phyloP scores from a whole-genome alignment of 176 grass and related monocot genomes.

The Olyra latifolia region DNA sequence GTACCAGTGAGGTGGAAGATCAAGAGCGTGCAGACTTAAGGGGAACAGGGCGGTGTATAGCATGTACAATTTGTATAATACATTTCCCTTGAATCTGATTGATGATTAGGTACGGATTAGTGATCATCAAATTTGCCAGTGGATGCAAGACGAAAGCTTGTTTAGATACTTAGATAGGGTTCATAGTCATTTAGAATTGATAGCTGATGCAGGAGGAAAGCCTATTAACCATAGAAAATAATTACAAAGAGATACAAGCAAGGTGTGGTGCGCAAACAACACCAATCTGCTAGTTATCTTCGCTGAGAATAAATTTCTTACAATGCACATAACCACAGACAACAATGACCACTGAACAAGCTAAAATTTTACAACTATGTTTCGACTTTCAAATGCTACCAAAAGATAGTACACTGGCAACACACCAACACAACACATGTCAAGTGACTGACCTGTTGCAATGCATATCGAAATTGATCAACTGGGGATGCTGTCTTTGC shows the following conservation, averaged over 20 bases:
- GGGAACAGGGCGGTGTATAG: neutral
- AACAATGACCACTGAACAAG: neutral
- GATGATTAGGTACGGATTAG: neutral
- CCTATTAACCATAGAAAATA: neutral
- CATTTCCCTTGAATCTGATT: neutral
- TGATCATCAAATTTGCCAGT: neutral
- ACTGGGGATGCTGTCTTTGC: slow-evolving; percentile 80
- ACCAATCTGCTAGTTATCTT: neutral
- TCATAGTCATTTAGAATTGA: neutral
- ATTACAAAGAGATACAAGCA: neutral
- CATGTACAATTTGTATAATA: neutral
- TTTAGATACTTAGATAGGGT: slow-evolving; percentile 3
- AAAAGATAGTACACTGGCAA: slow-evolving; percentile 24
- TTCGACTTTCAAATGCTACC: neutral
- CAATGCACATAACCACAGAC: neutral
- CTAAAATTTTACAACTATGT: neutral
- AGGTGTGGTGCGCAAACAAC: neutral
- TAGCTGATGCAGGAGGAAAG: neutral
- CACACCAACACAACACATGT: slow-evolving; percentile 14
- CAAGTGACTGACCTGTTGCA: slow-evolving; percentile 75
- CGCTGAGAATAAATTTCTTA: neutral
- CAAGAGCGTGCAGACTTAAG: neutral
- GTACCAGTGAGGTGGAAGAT: neutral
- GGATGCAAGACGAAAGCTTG: neutral
- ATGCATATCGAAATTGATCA: slow-evolving; percentile 71